A percentile compares a stretch with the other conserved stretches of the same genome.
phyloP scores from a whole-genome alignment of 352 stramenopile genomes.

The Phytophthora chlamydospora region DNA sequence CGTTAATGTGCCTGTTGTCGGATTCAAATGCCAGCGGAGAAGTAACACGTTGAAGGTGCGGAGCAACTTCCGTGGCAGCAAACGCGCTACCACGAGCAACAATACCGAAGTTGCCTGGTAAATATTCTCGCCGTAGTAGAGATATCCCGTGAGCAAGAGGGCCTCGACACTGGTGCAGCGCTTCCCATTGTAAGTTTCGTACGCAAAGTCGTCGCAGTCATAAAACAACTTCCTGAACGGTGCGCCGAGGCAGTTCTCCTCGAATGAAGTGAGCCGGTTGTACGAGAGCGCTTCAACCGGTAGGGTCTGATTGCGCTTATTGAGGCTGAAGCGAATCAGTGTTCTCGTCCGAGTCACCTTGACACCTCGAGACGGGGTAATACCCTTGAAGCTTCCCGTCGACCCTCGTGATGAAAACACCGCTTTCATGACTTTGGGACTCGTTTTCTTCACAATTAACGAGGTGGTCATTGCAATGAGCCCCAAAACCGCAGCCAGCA shows the following conservation, averaged over 20 bases:
- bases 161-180: slow-evolving; percentile 14
- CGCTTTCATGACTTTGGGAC: slow-evolving; percentile 5
- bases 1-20: background rate
- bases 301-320: slow-evolving; percentile 8
- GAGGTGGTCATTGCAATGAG: slow-evolving; percentile 10
- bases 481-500: slow-evolving; percentile 12
- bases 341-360: background rate
- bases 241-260: slow-evolving; percentile 11
- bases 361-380: background rate
- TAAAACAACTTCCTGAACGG: slow-evolving; percentile 12
- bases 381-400: background rate
- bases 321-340: slow-evolving; percentile 11
- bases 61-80: slow-evolving; percentile 10
- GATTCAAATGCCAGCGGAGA: slow-evolving; percentile 11
- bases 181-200: background rate
- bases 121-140: slow-evolving; percentile 14
- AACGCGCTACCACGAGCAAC: slow-evolving; percentile 7
- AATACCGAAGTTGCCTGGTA: slow-evolving; percentile 14
- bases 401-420: slow-evolving; percentile 1
- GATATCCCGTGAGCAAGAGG: slow-evolving; percentile 19
- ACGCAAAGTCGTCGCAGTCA: slow-evolving; percentile 19
- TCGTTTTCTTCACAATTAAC: slow-evolving; percentile 20
- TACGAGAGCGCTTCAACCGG: background rate
- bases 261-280: slow-evolving; percentile 9
- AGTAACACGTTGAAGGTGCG: slow-evolving; percentile 27